Base-by-base conservation (phyloP, 495 filamentous ascomycete genomes). In the Achaetomiella virescens region DNA sequence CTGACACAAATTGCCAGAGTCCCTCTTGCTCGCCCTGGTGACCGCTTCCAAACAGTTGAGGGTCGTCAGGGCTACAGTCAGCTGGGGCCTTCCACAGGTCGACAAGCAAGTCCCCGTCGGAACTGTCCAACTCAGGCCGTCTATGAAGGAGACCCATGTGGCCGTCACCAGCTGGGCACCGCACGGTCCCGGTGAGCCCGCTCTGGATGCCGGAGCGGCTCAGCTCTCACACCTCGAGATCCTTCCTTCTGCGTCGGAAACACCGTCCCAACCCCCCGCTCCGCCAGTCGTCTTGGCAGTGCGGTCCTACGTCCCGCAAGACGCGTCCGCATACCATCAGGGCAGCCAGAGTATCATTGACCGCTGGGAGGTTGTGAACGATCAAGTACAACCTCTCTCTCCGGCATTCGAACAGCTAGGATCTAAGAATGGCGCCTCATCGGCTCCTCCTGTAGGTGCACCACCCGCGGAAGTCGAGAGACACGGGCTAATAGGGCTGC, bases 391-490 rank as follows among this genome's bases (percentile, higher is more conserved):
- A 43, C 72, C 70, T 7, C 74, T 92, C 11, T 87, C 91, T 63
- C 67, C 83, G 2, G 85, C 83, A 48, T 91, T 95, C 61, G 84
- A 86, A 52, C 86, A 91, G 61, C 73, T 91, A 35, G 75, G 81
- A 5, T 76, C 78, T 20, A 87, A 65, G 81, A 78, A 64, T 79
- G 76, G 48, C 14, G 29, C 61, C 66, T 67, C 67, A 58, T 66
- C 64, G 18, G 77, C 69, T 66, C 74, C 75, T 65, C 67, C 67
- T 40, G 71, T 72, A 68, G 42, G 67, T 51, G 54, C 24, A 41
- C 27, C 22, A 22, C 35, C 18, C 18, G 1, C 6, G 5, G 54
- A 25, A 18, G 48, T 3, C 15, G 36, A 31, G 22, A 21, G 27
- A 21, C 12, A 22, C 11, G 20, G n/a, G 55, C 60, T 64, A 57